These are phyloP conservation scores for Mycosarcoma mackinlayi DNA, from an alignment of 1,284 basidiomycete species.

Conservation along the genomic window DNA sequence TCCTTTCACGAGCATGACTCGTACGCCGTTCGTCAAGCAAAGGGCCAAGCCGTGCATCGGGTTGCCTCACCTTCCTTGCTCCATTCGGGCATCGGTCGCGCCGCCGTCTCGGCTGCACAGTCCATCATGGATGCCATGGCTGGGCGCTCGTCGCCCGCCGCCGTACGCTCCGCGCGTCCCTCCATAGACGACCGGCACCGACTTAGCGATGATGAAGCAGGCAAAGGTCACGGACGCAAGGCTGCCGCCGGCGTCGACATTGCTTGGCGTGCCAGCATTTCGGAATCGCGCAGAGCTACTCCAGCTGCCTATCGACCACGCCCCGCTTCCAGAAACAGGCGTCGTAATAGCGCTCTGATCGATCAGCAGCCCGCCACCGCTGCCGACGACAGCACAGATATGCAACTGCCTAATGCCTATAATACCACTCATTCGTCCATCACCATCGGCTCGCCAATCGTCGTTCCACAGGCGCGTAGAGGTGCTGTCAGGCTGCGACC, in stretches of 20 bases:
- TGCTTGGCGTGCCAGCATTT: constrained; percentile 34
- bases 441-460: constrained; percentile 54
- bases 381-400: constrained; percentile 42
- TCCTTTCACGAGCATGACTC: constrained; percentile 35
- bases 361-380: constrained; percentile 21
- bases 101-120: constrained; percentile 55
- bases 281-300: constrained; percentile 43
- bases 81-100: constrained; percentile 47
- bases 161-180: constrained; percentile 20
- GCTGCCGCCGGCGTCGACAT: constrained; percentile 25
- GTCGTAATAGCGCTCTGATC: constrained; percentile 29
- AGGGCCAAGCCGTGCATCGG: constrained; percentile 22
- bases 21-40: constrained; percentile 14
- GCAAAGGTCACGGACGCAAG: constrained; percentile 55
- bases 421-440: constrained; percentile 47
- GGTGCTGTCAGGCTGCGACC: constrained; percentile 48
- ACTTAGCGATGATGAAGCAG: constrained; percentile 55
- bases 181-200: constrained; percentile 24
- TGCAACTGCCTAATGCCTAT: constrained; percentile 22
- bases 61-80: constrained; percentile 35
- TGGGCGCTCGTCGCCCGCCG: constrained; percentile 47
- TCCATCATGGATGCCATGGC: constrained; percentile 57
- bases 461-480: constrained; percentile 57
- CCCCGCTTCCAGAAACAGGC: constrained; percentile 24
- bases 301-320: constrained; percentile 54